phyloP scores from a whole-genome alignment of 148 eudicot species.

The Dianthus caryophyllus region DNA sequence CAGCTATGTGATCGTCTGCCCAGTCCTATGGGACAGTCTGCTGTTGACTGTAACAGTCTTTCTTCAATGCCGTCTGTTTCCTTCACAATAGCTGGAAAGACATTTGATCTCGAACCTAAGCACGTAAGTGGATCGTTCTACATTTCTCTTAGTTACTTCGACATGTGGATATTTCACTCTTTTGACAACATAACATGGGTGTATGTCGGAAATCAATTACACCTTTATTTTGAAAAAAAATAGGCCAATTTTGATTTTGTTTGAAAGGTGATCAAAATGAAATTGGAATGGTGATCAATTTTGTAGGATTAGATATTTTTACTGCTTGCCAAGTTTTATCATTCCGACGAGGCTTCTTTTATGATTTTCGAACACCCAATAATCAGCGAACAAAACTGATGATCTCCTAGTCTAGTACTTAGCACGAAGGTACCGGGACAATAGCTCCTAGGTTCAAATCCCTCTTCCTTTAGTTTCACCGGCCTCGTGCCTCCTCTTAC shows the following conservation, averaged over 20 bases:
- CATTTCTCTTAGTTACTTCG: too few relatives aligned
- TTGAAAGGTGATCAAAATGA: not conserved
- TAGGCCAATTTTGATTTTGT: not conserved
- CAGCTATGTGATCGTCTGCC: slow-evolving; percentile 85
- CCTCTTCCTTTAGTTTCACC: too few relatives aligned
- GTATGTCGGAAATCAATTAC: not conserved
- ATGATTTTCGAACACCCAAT: not conserved
- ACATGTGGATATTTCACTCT: not conserved
- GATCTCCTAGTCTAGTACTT: too few relatives aligned
- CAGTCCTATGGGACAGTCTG: slow-evolving; percentile 88
- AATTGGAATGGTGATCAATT: not conserved
- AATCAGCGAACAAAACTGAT: not conserved
- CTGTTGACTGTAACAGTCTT: slow-evolving; percentile 62
- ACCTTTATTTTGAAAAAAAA: not conserved
- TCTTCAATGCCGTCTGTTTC: slow-evolving; percentile 73
- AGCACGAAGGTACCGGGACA: too few relatives aligned
- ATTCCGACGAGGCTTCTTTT: not conserved
- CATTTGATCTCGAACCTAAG: slow-evolving; percentile 62
- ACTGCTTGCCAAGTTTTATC: not conserved
- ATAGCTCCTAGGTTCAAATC: too few relatives aligned
- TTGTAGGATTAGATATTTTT: not conserved
- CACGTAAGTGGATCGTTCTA: slow-evolving; percentile 38
- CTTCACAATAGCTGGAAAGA: slow-evolving; percentile 74
- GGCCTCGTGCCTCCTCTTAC: too few relatives aligned
- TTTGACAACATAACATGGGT: not conserved